Percentiles rank a stretch among this genome's conserved stretches.
These are phyloP conservation scores for Tylopilus sp. DNA, from an alignment of 768 basidiomycete species.

Conservation along the genomic window DNA sequence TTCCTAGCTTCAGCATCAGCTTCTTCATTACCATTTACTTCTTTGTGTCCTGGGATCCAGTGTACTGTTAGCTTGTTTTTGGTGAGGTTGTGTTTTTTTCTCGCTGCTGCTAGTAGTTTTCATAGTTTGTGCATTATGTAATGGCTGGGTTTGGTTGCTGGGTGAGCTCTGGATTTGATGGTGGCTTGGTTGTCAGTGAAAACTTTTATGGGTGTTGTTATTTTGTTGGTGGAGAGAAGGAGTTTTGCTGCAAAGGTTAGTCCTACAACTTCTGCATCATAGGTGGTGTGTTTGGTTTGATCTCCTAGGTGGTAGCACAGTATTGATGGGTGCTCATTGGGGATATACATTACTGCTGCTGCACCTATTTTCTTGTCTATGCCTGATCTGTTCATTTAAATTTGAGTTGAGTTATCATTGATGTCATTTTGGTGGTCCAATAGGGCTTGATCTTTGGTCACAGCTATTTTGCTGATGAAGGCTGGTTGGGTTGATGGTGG, in stretches of 20 bases:
- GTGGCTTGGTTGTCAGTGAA: background rate
- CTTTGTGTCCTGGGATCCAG: too few relatives aligned
- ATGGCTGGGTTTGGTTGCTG: too few relatives aligned
- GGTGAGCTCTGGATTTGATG: too few relatives aligned
- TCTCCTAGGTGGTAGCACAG: background rate
- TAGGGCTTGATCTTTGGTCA: background rate
- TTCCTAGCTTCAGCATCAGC: too few relatives aligned
- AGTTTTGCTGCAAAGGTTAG: background rate
- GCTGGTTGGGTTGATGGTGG: background rate
- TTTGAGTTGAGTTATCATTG: background rate
- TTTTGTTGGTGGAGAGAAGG: background rate
- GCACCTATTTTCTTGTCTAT: background rate
- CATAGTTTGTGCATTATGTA: too few relatives aligned
- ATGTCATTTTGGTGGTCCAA: background rate
- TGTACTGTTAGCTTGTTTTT: too few relatives aligned
- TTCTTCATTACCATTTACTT: too few relatives aligned
- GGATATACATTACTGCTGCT: background rate
- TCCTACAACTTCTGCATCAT: background rate
- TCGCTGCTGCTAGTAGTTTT: too few relatives aligned
- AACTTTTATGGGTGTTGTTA: background rate
- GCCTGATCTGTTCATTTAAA: background rate
- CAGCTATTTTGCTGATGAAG: too few relatives aligned
- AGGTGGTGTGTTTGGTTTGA: background rate
- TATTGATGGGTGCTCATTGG: accelerated
- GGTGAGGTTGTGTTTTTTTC: too few relatives aligned